Conservation (phyloP, 495 filamentous ascomycete species). For the Lasiosphaeris hirsuta region DNA sequence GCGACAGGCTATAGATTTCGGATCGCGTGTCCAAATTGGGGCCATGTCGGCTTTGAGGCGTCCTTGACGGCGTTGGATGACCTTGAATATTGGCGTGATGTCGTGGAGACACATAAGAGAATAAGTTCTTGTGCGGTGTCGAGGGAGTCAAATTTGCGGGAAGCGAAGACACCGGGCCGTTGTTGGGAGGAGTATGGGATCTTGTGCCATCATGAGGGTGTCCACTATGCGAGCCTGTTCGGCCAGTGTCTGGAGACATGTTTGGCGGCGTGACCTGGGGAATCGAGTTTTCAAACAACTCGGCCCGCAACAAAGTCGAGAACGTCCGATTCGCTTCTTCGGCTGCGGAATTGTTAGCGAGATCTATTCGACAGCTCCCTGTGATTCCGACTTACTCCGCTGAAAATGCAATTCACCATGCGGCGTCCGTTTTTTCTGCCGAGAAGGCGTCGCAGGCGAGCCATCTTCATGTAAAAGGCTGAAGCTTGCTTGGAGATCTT, state of each 20-base stretch:
- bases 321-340: constrained; percentile 94
- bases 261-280: constrained; percentile 73
- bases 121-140: constrained; percentile 95
- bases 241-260: constrained; percentile 59
- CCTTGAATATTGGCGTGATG: constrained; percentile 61
- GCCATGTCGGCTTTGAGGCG: constrained; percentile 79
- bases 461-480: constrained; percentile 86
- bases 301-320: constrained; percentile 80
- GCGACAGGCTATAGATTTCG: constrained; percentile 90
- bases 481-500: constrained; percentile 89
- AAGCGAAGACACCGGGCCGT: constrained; percentile 53
- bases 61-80: constrained; percentile 81
- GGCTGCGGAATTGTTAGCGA: constrained; percentile 57
- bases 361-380: background rate
- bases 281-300: constrained; percentile 85
- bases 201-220: constrained; percentile 65
- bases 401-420: constrained; percentile 93
- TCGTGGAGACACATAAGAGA: constrained; percentile 83
- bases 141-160: constrained; percentile 77
- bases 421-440: constrained; percentile 75
- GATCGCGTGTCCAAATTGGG: constrained; percentile 82
- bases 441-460: constrained; percentile 86
- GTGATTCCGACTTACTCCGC: constrained; percentile 60
- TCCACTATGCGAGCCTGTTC: constrained; percentile 50
- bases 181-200: constrained; percentile 76